Conservation (phyloP, 257 asterid genomes). For the Solanum phureja region DNA sequence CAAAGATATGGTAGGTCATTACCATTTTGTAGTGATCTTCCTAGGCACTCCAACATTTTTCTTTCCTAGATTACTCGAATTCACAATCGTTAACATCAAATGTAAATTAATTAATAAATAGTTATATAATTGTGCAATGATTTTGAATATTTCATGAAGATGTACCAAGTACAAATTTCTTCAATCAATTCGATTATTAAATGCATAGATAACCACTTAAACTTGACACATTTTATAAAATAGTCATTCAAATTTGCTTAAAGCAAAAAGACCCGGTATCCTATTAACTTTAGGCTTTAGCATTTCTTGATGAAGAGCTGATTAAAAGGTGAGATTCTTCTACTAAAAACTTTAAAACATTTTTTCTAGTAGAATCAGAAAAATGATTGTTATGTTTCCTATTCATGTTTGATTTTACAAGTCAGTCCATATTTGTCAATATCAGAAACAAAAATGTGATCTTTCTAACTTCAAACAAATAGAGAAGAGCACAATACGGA, state of each 20-base stretch:
- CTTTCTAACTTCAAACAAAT: neutral
- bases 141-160: neutral
- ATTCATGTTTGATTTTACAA: neutral
- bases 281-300: neutral
- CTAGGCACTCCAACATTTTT: neutral
- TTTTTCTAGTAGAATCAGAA: neutral
- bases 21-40: neutral
- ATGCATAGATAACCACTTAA: neutral
- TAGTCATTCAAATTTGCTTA: neutral
- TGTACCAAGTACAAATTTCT: neutral
- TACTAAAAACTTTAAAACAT: neutral
- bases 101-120: too few species aligned
- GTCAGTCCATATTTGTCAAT: neutral
- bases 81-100: too few species aligned
- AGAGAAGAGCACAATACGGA: neutral
- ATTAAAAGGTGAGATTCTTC: neutral
- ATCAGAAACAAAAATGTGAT: neutral
- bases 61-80: too few species aligned
- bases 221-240: neutral
- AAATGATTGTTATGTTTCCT: too few species aligned
- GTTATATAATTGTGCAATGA: neutral
- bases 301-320: neutral
- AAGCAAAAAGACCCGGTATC: neutral
- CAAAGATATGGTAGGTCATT: neutral
- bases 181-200: neutral